A percentile compares a stretch with the other conserved stretches of the same genome.
phyloP scores from a whole-genome alignment of 139 green algal genomes.

The Chlorella sp. region DNA sequence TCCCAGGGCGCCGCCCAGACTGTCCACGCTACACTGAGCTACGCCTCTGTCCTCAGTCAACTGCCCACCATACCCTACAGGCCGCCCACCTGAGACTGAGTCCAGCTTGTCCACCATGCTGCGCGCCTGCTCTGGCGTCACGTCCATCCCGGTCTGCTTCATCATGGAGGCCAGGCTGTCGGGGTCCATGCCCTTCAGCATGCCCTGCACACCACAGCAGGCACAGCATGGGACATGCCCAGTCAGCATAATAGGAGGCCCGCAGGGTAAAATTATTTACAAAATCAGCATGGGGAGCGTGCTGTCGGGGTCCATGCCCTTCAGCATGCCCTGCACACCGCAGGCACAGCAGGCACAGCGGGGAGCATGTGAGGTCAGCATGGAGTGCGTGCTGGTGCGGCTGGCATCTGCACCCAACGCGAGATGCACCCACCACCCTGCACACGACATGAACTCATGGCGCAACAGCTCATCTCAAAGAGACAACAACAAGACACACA shows the following conservation, averaged over 20 bases:
- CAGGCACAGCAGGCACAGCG: no score
- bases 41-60: no score
- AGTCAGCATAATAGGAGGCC: no score
- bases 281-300: constrained; percentile 28
- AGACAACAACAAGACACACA: no score
- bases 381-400: constrained; percentile 2
- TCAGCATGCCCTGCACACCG: constrained; percentile 28
- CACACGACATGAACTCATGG: no score
- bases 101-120: constrained; percentile 24
- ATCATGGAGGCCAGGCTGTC: constrained; percentile 35
- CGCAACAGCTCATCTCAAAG: no score
- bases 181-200: constrained; percentile 51
- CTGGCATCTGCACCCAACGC: no score
- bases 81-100: background rate
- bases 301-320: constrained; percentile 45
- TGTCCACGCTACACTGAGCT: no score
- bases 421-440: no score
- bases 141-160: constrained; percentile 27
- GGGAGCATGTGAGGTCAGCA: background rate
- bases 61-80: no score
- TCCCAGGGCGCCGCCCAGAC: no score
- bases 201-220: constrained; percentile 21
- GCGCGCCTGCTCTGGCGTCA: constrained; percentile 48
- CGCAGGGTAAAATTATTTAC: no score
- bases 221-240: background rate